Base-by-base conservation (phyloP, 2,329 filamentous ascomycete species). In the Pseudohalonectria lignicola region DNA sequence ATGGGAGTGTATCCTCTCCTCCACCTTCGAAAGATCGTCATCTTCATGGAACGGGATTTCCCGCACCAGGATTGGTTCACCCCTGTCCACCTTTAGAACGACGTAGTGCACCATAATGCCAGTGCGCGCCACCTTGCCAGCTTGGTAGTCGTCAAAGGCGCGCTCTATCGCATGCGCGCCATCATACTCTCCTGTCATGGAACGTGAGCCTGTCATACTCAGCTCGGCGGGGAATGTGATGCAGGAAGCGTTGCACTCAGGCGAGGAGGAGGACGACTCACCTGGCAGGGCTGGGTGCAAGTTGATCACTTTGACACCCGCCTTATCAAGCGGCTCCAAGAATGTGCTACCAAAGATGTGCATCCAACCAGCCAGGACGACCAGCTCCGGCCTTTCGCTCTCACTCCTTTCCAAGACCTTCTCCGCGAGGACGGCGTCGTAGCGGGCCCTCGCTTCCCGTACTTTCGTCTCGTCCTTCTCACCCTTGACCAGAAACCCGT, bases 71-170 rank as follows among this genome's bases (percentile, higher is more conserved):
- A 94, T 81, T 8, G 84, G 79, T 45, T 73, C 66, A 3, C 87
- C 87, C 51, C 81, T 73, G 62, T 94, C 87, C 39, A 94, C 86
- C 55, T 90, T 76, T 8, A 63, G 66, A 44, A 84, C 79, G 34
- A 94, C 86, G 59, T 88, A 81, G 61, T 94, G 87, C 13, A 86
- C 77, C 88, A 94, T 94, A 39, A 93, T 79, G 1, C 88, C 87
- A 0, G 87, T 93, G 47, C 82, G 69, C 49, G 79, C 73, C 9
- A 86, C 71, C 45, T 71, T 72, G 5, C 73, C 71, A 2, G 61
- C 63, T 53, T 78, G 59, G 54, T 83, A 87, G 41, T 85, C 86
- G 34, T 74, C 69, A 59, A 77, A 86, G 3, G 87, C 86, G 18
- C 85, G 69, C 49, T 82, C 76, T 48, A 94, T 93, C 13, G 86